A percentile compares a stretch with the other conserved stretches of the same genome.
Evolutionary conservation across 208 protist species (phyloP).

Genomic region (Trypanosoma conorhini): DNA sequence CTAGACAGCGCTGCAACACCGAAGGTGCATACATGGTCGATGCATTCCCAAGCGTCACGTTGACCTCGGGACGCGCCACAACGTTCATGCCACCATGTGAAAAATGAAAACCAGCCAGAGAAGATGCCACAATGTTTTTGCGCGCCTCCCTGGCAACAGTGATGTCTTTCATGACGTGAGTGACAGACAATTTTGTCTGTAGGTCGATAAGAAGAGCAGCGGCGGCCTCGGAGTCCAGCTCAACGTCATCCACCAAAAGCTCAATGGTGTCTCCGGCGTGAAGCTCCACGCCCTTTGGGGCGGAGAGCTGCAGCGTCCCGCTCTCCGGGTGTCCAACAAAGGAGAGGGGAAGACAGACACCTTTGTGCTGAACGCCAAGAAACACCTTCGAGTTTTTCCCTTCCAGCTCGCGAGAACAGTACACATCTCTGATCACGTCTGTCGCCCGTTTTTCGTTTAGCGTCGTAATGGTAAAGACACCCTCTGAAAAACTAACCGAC

Average conservation of each 20-base stretch:
- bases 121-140: slow-evolving; percentile 69
- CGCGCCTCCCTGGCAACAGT: slow-evolving; percentile 70
- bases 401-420: slow-evolving; percentile 52
- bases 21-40: slow-evolving; percentile 60
- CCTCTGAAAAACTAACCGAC: slow-evolving; percentile 35
- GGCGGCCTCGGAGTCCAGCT: slow-evolving; percentile 78
- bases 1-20: slow-evolving; percentile 75
- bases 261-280: slow-evolving; percentile 37
- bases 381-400: slow-evolving; percentile 70
- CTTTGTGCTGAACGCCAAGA: slow-evolving; percentile 52
- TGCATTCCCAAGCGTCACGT: slow-evolving; percentile 55
- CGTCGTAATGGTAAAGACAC: slow-evolving; percentile 41
- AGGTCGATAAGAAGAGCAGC: slow-evolving; percentile 61
- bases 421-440: slow-evolving; percentile 63
- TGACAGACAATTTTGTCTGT: slow-evolving; percentile 47
- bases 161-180: slow-evolving; percentile 73
- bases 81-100: slow-evolving; percentile 82
- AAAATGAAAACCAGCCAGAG: slow-evolving; percentile 73
- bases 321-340: slow-evolving; percentile 71
- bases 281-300: slow-evolving; percentile 41
- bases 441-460: slow-evolving; percentile 53
- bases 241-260: slow-evolving; percentile 80
- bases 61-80: slow-evolving; percentile 60
- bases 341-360: slow-evolving; percentile 57
- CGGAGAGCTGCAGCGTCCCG: slow-evolving; percentile 41